Percentiles rank a stretch among this genome's conserved stretches.
Conservation (phyloP, 495 filamentous ascomycete species). For the Trichoderma erinaceum region DNA sequence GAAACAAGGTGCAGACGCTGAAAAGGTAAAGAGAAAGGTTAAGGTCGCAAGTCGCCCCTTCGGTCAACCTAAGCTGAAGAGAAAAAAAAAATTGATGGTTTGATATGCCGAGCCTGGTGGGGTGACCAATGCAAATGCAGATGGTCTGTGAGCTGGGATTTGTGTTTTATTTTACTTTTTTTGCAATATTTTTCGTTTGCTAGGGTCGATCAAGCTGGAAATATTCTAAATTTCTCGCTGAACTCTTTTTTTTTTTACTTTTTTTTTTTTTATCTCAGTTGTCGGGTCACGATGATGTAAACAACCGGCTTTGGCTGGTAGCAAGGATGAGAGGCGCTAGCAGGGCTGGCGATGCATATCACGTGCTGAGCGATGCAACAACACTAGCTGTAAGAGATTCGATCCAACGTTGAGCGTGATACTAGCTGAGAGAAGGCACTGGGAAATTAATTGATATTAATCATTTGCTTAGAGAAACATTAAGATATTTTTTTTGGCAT, state of each 20-base stretch:
- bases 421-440: not conserved
- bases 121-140: not conserved
- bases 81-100: not conserved
- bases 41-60: not conserved
- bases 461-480: too few species aligned
- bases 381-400: not conserved
- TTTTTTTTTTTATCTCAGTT: not conserved
- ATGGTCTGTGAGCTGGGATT: not conserved
- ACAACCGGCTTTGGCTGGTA: not conserved
- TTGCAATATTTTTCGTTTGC: not conserved
- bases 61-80: not conserved
- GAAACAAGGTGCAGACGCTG: not conserved
- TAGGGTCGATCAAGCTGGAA: too few species aligned
- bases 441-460: not conserved
- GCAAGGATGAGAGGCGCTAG: slow-evolving; percentile 4
- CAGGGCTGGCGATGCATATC: not conserved
- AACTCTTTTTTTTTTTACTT: not conserved
- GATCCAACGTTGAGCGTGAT: not conserved
- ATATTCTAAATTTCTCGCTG: not conserved
- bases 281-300: slow-evolving; percentile 9
- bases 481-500: too few species aligned
- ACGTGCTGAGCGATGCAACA: not conserved
- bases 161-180: not conserved
- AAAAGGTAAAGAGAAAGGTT: not conserved
- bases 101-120: not conserved